Conservation (phyloP, 2,329 filamentous ascomycete species). For the Fusarium tupiense region DNA sequence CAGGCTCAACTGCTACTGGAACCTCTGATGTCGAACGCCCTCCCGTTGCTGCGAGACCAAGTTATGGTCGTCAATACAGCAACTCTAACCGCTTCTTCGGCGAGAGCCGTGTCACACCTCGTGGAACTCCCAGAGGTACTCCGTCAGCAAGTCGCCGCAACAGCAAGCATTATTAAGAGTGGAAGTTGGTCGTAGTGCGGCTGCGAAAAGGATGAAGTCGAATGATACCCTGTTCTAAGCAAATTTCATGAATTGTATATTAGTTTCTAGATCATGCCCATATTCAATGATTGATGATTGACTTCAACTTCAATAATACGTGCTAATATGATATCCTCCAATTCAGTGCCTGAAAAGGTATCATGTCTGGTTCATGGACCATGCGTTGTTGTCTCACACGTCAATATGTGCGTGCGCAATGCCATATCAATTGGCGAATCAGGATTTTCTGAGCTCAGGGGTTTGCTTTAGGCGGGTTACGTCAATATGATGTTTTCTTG, state of each 20-base stretch:
- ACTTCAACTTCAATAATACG: neutral
- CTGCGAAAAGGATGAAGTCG: neutral
- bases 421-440: no score
- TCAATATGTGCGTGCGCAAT: no score
- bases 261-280: neutral
- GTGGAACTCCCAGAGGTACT: slow-evolving; percentile 50
- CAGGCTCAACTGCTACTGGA: slow-evolving; percentile 40
- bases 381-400: no score
- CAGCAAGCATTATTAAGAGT: slow-evolving; percentile 4
- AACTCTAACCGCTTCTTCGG: slow-evolving; percentile 55
- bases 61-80: slow-evolving; percentile 46
- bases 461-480: no score
- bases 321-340: neutral
- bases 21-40: slow-evolving; percentile 21
- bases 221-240: slow-evolving; percentile 13
- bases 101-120: slow-evolving; percentile 53
- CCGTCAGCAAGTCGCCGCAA: slow-evolving; percentile 48
- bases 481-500: no score
- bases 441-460: no score
- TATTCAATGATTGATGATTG: neutral
- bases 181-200: neutral
- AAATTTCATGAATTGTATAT: neutral
- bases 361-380: no score
- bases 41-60: slow-evolving; percentile 20
- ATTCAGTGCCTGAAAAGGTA: neutral